Evolutionary conservation across 2,329 filamentous ascomycete genomes (phyloP).

Genomic region (Verticillium tricorpus): DNA sequence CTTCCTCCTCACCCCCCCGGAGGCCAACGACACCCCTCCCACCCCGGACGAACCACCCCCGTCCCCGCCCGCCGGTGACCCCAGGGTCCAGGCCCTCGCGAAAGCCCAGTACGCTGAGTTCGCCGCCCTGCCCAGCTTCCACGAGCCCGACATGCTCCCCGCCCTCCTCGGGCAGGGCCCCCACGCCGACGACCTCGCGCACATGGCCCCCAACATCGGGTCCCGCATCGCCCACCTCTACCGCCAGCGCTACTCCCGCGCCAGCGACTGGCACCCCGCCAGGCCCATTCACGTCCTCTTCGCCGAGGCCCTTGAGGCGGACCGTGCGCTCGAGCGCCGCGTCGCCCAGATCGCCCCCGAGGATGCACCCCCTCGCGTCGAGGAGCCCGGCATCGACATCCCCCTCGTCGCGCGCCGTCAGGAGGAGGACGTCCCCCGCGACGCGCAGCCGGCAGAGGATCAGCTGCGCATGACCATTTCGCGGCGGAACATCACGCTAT

Average conservation of each 20-base stretch:
- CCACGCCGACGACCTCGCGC: not conserved
- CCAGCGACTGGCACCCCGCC: not conserved
- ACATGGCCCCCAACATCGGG: not conserved
- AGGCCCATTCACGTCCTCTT: constrained; percentile 7
- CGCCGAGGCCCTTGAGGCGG: constrained; percentile 1
- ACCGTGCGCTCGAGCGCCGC: constrained; percentile 2
- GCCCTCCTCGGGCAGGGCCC: not conserved
- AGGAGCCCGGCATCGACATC: not conserved
- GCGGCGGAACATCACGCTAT: not conserved
- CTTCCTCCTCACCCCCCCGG: not conserved
- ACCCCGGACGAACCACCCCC: not conserved
- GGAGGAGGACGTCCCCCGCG: not conserved
- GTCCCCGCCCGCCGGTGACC: not conserved
- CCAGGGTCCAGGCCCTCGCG: not conserved
- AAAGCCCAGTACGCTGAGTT: not conserved
- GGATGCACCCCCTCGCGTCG: not conserved
- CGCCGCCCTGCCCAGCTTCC: not conserved
- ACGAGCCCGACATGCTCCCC: not conserved
- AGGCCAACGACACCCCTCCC: not conserved
- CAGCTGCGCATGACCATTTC: not conserved
- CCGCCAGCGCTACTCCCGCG: not conserved
- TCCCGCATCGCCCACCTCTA: not conserved
- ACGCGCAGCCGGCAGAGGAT: not conserved
- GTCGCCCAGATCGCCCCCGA: not conserved
- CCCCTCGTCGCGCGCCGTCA: not conserved